A percentile compares a stretch with the other conserved stretches of the same genome.
Conservation (phyloP, 345 rosid species). For the Passiflora organensis region DNA sequence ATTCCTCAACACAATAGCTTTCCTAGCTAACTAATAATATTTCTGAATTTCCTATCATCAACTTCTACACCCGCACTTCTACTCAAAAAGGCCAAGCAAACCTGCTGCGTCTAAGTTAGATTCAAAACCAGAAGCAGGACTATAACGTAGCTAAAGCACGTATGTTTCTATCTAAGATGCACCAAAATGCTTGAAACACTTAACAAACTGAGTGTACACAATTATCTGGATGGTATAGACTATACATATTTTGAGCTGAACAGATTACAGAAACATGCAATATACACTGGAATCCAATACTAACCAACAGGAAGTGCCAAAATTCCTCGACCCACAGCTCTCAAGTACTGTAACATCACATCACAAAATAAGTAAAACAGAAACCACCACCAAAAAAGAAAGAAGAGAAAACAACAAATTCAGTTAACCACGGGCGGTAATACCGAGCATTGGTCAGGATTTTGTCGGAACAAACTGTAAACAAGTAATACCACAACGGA, state of each 20-base stretch:
- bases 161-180: too few species aligned
- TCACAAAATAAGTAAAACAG: background rate
- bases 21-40: too few species aligned
- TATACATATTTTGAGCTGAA: background rate
- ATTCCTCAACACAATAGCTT: too few species aligned
- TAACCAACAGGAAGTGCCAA: slow-evolving; percentile 63
- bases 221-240: too few species aligned
- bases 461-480: slow-evolving; percentile 47
- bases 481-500: slow-evolving; percentile 43
- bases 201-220: too few species aligned
- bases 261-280: background rate
- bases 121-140: too few species aligned
- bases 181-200: too few species aligned
- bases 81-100: too few species aligned
- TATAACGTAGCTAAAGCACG: too few species aligned
- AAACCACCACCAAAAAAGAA: background rate
- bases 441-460: slow-evolving; percentile 62
- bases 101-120: too few species aligned
- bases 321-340: slow-evolving; percentile 54
- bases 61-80: too few species aligned
- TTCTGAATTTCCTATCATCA: too few species aligned
- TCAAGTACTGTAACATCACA: slow-evolving; percentile 49
- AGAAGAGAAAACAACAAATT: background rate
- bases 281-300: slow-evolving; percentile 19
- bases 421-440: background rate